Evolutionary conservation across 345 rosid species (phyloP).

Genomic region (Kernera saxatilis): DNA sequence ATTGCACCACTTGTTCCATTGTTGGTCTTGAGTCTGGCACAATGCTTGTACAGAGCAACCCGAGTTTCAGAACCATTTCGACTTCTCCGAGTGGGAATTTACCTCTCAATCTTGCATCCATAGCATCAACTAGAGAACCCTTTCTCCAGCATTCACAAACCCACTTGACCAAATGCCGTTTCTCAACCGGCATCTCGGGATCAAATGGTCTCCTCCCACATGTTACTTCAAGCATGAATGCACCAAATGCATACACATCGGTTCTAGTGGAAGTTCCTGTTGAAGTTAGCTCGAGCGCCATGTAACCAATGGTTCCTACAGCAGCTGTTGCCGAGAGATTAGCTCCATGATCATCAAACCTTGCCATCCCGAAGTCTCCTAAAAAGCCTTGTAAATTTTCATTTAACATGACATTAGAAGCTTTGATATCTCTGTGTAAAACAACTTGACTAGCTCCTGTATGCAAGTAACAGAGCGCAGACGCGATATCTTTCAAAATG

Average conservation of each 20-base stretch:
- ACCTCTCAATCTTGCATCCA: slow-evolving; percentile 27
- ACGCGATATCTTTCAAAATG: slow-evolving; percentile 41
- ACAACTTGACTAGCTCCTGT: slow-evolving; percentile 45
- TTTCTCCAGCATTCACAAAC: slow-evolving; percentile 30
- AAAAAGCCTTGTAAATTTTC: slow-evolving; percentile 25
- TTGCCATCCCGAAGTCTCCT: slow-evolving; percentile 52
- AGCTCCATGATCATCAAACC: slow-evolving; percentile 35
- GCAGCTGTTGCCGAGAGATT: slow-evolving; percentile 37
- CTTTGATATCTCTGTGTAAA: slow-evolving; percentile 44
- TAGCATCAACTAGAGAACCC: slow-evolving; percentile 24
- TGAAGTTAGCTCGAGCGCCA: slow-evolving; percentile 40
- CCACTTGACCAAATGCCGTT: slow-evolving; percentile 30
- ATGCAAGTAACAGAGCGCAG: slow-evolving; percentile 45
- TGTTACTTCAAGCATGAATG: slow-evolving; percentile 42
- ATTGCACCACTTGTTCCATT: slow-evolving; percentile 22
- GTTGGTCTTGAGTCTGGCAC: slow-evolving; percentile 30
- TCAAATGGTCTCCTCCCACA: slow-evolving; percentile 47
- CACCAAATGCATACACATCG: slow-evolving; percentile 43
- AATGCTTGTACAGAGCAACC: slow-evolving; percentile 37
- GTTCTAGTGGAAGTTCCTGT: slow-evolving; percentile 35
- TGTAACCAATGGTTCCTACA: slow-evolving; percentile 50
- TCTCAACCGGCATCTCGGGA: background rate
- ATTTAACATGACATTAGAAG: slow-evolving; percentile 42
- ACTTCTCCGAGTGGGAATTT: slow-evolving; percentile 23
- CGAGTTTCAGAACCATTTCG: slow-evolving; percentile 36